A percentile compares a stretch with the other conserved stretches of the same genome.
Evolutionary conservation across 495 filamentous ascomycete species (phyloP).

Genomic region (Tuber borchii): DNA sequence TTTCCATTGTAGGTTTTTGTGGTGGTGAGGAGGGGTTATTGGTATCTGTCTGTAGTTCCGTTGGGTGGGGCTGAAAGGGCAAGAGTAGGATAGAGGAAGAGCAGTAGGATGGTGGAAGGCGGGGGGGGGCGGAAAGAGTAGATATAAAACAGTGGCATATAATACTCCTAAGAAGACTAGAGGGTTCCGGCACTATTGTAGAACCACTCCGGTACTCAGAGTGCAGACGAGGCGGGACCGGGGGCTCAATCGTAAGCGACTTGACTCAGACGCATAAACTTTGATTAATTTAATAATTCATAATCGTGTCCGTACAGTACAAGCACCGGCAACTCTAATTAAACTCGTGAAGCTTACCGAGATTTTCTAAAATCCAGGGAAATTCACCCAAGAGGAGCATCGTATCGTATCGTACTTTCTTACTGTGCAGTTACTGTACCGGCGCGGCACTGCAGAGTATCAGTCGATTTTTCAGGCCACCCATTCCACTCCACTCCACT

Average conservation of each 20-base stretch:
- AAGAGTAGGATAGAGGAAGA: neutral
- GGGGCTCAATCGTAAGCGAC: neutral
- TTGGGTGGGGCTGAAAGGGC: neutral
- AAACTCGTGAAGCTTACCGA: neutral
- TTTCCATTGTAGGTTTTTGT: neutral
- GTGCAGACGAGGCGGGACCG: neutral
- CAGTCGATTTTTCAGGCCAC: neutral
- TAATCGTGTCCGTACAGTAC: neutral
- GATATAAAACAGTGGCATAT: no score
- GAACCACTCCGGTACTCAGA: neutral
- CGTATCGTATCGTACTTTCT: no score
- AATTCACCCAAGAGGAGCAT: neutral
- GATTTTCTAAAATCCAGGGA: neutral
- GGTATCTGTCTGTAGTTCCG: neutral
- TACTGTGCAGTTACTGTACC: neutral
- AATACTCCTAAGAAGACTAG: no score
- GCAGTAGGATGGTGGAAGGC: neutral
- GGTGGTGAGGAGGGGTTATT: no score
- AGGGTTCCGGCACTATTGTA: no score
- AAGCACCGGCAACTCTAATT: neutral
- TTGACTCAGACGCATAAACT: neutral
- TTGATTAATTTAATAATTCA: neutral
- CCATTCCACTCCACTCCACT: neutral
- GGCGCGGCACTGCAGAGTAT: no score
- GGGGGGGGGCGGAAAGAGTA: no score